Percentiles rank a stretch among this genome's conserved stretches.
Conservation (phyloP, 2,329 filamentous ascomycete species). For the Xylariales sp. region DNA sequence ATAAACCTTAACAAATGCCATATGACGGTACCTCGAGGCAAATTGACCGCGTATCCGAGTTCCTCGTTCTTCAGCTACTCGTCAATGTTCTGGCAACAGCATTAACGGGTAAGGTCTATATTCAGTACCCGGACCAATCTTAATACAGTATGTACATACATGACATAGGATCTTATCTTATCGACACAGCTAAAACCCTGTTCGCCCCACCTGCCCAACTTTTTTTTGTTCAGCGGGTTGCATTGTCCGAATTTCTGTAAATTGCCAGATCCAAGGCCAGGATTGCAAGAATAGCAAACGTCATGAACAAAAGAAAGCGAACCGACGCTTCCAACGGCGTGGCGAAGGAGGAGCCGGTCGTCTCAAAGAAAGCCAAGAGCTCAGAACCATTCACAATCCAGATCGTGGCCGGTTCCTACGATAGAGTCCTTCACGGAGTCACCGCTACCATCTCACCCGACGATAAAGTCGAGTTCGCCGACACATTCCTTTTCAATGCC, state of each 20-base stretch:
- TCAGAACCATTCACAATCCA: slow-evolving; percentile 62
- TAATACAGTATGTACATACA: too few relatives aligned
- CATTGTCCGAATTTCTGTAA: neutral
- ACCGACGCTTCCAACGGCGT: slow-evolving; percentile 27
- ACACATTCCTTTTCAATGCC: slow-evolving; percentile 93
- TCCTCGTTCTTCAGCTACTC: too few relatives aligned
- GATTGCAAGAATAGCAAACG: too few relatives aligned
- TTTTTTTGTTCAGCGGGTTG: slow-evolving; percentile 7
- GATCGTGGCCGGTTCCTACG: slow-evolving; percentile 89
- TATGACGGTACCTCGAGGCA: too few relatives aligned
- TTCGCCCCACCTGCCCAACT: neutral
- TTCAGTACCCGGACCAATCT: too few relatives aligned
- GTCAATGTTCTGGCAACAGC: too few relatives aligned
- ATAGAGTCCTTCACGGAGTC: slow-evolving; percentile 85
- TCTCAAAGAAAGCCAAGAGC: slow-evolving; percentile 21
- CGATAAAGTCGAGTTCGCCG: slow-evolving; percentile 63
- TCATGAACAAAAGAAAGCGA: slow-evolving; percentile 49
- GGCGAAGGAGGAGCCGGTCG: slow-evolving; percentile 13
- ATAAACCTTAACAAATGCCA: too few relatives aligned
- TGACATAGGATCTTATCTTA: too few relatives aligned
- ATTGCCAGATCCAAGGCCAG: too few relatives aligned
- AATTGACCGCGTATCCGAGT: too few relatives aligned
- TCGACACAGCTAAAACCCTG: neutral
- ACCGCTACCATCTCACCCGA: slow-evolving; percentile 62
- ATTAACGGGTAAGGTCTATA: too few relatives aligned